A percentile compares a stretch with the other conserved stretches of the same genome.
Conservation (phyloP, 1,139 yeast species). For the Geotrichum histeridarum region DNA sequence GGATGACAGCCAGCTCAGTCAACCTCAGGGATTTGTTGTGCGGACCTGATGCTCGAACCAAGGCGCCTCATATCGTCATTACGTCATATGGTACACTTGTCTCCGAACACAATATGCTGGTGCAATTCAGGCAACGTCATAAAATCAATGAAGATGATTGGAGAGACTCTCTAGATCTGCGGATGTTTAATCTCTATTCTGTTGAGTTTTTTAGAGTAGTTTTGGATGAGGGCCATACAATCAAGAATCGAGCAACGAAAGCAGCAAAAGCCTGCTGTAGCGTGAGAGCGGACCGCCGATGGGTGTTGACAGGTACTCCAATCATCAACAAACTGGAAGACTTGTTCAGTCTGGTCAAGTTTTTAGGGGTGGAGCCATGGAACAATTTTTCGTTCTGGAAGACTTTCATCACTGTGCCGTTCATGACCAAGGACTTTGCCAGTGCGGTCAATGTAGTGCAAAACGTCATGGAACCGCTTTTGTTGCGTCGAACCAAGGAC, state of each 20-base stretch:
- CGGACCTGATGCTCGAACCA: conserved; percentile 29
- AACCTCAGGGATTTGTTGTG: conserved; percentile 47
- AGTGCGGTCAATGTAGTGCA: conserved; percentile 79
- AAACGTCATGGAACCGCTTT: conserved; percentile 76
- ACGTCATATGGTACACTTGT: conserved; percentile 88
- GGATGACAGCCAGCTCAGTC: conserved; percentile 45
- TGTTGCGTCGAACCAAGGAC: conserved; percentile 78
- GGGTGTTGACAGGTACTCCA: conserved; percentile 95
- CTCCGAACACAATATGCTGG: conserved; percentile 53
- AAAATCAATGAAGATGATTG: conserved; percentile 21
- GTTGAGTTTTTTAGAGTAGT: conserved; percentile 74
- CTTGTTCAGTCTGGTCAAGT: conserved; percentile 70
- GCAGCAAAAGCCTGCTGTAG: conserved; percentile 77
- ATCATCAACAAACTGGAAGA: conserved; percentile 87
- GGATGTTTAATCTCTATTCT: conserved; percentile 55
- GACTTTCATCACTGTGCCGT: conserved; percentile 78
- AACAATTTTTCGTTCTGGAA: conserved; percentile 82
- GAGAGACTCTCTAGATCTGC: conserved; percentile 23
- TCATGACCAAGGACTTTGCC: conserved; percentile 62
- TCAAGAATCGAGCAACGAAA: conserved; percentile 72
- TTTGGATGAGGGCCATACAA: conserved; percentile 88
- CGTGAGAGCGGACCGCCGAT: conserved; percentile 58
- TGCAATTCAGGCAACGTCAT: conserved; percentile 19
- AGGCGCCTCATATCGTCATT: conserved; percentile 66
- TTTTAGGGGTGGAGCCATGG: conserved; percentile 83